Evolutionary conservation across 306 rosid species (phyloP).

Genomic region (Datisca glomerata): DNA sequence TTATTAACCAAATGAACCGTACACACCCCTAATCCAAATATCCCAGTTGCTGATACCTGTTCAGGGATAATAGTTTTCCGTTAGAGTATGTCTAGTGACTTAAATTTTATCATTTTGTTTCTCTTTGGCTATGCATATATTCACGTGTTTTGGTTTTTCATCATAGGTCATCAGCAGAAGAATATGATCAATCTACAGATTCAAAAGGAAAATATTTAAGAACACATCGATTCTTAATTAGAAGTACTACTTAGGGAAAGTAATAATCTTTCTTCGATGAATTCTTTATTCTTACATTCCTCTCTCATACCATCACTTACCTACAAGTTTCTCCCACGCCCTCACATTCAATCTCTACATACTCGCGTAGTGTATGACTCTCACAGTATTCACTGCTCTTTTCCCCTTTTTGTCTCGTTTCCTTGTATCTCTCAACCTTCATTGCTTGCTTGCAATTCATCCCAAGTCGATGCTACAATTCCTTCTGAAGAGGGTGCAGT

Average conservation of each 20-base stretch:
- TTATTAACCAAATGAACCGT: too few species aligned
- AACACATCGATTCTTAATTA: background rate
- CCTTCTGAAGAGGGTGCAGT: constrained; percentile 38
- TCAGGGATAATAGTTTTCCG: too few species aligned
- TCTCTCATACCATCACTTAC: constrained; percentile 20
- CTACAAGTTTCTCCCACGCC: constrained; percentile 16
- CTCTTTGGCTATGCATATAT: too few species aligned
- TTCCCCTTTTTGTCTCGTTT: constrained; percentile 12
- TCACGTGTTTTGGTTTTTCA: too few species aligned
- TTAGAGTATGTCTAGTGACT: too few species aligned
- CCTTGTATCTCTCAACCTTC: constrained; percentile 9
- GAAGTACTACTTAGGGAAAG: background rate
- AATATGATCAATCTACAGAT: background rate
- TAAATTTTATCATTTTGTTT: too few species aligned
- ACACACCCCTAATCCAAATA: too few species aligned
- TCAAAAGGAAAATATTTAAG: background rate
- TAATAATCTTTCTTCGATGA: constrained; percentile 47
- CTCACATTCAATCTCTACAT: constrained; percentile 18
- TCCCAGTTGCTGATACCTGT: too few species aligned
- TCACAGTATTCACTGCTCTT: background rate
- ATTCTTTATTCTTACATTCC: constrained; percentile 28
- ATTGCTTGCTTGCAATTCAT: constrained; percentile 15
- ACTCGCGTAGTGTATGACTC: background rate
- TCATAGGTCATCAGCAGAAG: background rate
- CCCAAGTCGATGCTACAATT: constrained; percentile 26